phyloP scores from a whole-genome alignment of 352 stramenopile genomes.

The Phytophthora pseudosyringae region DNA sequence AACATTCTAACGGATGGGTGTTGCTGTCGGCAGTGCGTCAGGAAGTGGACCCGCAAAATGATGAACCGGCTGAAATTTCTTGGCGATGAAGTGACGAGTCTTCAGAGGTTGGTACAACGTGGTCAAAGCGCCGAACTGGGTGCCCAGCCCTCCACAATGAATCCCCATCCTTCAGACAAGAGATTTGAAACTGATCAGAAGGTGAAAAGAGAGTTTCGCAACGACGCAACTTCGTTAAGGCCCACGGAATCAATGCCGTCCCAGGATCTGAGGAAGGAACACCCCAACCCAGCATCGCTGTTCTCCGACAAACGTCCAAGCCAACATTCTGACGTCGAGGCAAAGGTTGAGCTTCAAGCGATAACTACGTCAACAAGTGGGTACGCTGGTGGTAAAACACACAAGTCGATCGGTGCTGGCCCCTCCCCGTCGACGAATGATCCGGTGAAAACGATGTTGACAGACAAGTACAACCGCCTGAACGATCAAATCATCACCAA shows the following conservation, averaged over 20 bases:
- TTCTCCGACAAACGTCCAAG: not conserved
- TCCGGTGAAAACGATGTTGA: constrained; percentile 17
- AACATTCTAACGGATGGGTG: constrained; percentile 20
- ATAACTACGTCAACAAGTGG: not conserved
- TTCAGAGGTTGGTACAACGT: constrained; percentile 1
- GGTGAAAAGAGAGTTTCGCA: constrained; percentile 3
- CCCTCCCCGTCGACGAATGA: not conserved
- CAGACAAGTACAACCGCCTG: constrained; percentile 39
- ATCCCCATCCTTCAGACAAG: not conserved
- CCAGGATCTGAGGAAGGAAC: not conserved
- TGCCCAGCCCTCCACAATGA: not conserved
- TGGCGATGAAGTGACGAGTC: constrained; percentile 14
- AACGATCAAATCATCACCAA: constrained; percentile 45
- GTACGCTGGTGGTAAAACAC: not conserved
- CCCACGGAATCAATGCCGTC: not conserved
- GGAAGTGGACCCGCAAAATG: constrained; percentile 19
- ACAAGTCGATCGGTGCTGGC: not conserved
- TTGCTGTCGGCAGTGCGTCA: constrained; percentile 21
- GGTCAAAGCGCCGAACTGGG: not conserved
- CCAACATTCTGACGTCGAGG: not conserved
- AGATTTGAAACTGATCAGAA: not conserved
- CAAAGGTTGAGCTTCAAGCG: not conserved
- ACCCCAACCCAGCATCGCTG: not conserved
- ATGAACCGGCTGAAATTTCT: constrained; percentile 9
- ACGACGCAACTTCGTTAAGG: not conserved